These are phyloP conservation scores for Tieghemiomyces parasiticus DNA, from an alignment of 192 early-diverging fungal species.

Conservation along the genomic window DNA sequence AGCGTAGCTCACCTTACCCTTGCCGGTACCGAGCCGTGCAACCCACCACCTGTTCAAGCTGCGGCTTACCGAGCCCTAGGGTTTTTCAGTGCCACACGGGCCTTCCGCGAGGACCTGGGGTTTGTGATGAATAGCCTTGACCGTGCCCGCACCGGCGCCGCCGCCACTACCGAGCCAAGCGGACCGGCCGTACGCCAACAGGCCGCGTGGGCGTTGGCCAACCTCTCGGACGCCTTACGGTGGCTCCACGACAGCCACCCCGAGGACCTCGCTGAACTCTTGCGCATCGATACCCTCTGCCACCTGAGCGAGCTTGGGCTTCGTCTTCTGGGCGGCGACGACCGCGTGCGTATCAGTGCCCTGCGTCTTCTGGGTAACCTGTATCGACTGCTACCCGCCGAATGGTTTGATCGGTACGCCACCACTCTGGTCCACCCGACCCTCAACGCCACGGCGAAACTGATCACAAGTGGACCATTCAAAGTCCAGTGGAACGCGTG, in stretches of 20 bases:
- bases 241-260: background rate
- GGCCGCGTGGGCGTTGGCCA: background rate
- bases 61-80: background rate
- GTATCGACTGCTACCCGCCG: background rate
- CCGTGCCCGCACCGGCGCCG: too few species aligned
- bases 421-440: background rate
- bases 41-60: background rate
- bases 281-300: background rate
- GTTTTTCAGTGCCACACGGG: background rate
- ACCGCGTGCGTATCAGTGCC: background rate
- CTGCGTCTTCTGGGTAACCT: background rate
- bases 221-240: background rate
- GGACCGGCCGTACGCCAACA: background rate
- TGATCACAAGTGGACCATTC: background rate
- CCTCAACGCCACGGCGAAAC: background rate
- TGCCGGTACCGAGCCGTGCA: background rate
- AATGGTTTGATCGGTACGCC: background rate
- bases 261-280: background rate
- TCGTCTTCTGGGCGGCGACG: background rate
- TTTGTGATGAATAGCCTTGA: background rate
- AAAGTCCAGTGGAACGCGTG: background rate
- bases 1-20: background rate
- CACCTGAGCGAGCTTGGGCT: background rate
- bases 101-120: background rate
- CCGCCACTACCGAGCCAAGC: background rate